Evolutionary conservation across 2,329 filamentous ascomycete species (phyloP).

Genomic region (Penicillium janthinellum): DNA sequence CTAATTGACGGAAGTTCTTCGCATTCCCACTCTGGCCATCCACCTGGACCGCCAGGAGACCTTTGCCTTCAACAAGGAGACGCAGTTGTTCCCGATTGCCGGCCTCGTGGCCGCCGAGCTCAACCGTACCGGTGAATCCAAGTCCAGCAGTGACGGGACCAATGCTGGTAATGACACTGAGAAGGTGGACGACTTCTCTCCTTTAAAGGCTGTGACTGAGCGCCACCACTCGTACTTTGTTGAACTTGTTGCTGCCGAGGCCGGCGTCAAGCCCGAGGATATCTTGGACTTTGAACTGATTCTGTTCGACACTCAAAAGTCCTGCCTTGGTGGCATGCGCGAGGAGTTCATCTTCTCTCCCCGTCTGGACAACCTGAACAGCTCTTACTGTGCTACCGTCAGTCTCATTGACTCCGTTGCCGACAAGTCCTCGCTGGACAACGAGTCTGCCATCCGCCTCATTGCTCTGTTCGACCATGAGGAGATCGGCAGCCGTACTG

Average conservation of each 20-base stretch:
- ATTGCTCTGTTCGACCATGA: slow-evolving; percentile 96
- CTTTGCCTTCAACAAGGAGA: slow-evolving; percentile 97
- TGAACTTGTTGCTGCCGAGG: slow-evolving; percentile 79
- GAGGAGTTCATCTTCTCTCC: slow-evolving; percentile 96
- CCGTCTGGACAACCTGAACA: slow-evolving; percentile 93
- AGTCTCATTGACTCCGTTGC: slow-evolving; percentile 79
- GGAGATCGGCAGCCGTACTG: slow-evolving; percentile 89
- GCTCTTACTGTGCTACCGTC: slow-evolving; percentile 90
- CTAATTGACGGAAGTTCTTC: slow-evolving; percentile 58
- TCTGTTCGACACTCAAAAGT: slow-evolving; percentile 94
- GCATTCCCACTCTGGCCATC: slow-evolving; percentile 91
- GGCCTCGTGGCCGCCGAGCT: slow-evolving; percentile 86
- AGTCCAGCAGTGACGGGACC: slow-evolving; percentile 28
- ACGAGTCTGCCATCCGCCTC: slow-evolving; percentile 82
- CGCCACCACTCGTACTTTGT: slow-evolving; percentile 88
- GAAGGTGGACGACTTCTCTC: slow-evolving; percentile 65
- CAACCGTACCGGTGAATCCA: slow-evolving; percentile 65
- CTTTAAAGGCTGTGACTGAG: slow-evolving; percentile 74
- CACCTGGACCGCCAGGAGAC: slow-evolving; percentile 84
- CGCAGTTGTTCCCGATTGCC: slow-evolving; percentile 89
- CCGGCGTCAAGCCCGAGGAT: slow-evolving; percentile 68
- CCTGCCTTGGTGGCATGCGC: slow-evolving; percentile 83
- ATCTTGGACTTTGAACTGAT: slow-evolving; percentile 93
- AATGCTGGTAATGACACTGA: slow-evolving; percentile 29
- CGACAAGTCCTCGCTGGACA: slow-evolving; percentile 64